Evolutionary conservation across 2,329 filamentous ascomycete genomes (phyloP).

Genomic region (Exophiala alcalophila): DNA sequence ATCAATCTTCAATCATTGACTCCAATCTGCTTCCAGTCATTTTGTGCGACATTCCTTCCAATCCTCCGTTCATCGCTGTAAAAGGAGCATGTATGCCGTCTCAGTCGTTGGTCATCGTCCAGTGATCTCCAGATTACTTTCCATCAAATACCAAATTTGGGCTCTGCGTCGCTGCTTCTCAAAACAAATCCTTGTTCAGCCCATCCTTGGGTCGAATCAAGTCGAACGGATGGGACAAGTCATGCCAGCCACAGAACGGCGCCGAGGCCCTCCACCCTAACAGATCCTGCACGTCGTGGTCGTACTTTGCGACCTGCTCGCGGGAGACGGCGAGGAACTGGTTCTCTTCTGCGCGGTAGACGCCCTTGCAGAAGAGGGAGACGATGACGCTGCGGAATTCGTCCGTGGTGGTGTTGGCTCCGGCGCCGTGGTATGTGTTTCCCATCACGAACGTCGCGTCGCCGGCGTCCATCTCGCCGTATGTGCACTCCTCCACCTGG

Average conservation of each 20-base stretch:
- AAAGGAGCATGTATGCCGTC: too few species aligned
- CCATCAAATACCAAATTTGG: too few species aligned
- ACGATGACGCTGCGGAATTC: conserved; percentile 4
- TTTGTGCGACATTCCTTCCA: too few species aligned
- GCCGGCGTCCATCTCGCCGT: background rate
- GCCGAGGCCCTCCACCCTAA: background rate
- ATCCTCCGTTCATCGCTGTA: too few species aligned
- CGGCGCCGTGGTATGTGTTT: conserved; percentile 2
- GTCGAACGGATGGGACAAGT: background rate
- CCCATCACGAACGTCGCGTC: conserved; percentile 4
- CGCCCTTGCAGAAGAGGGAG: conserved; percentile 2
- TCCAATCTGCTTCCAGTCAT: too few species aligned
- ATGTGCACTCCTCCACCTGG: background rate
- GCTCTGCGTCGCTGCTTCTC: too few species aligned
- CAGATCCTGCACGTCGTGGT: conserved; percentile 3
- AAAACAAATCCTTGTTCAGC: too few species aligned
- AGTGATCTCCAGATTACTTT: too few species aligned
- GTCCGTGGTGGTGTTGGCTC: conserved; percentile 1
- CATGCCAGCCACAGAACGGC: background rate
- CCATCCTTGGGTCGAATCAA: too few species aligned
- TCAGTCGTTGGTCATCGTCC: too few species aligned
- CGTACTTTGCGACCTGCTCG: background rate
- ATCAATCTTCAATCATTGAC: too few species aligned
- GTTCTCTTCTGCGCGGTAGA: conserved; percentile 5
- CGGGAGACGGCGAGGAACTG: conserved; percentile 3